Conservation (phyloP, 2,329 filamentous ascomycete genomes). For the Alternaria sp. region DNA sequence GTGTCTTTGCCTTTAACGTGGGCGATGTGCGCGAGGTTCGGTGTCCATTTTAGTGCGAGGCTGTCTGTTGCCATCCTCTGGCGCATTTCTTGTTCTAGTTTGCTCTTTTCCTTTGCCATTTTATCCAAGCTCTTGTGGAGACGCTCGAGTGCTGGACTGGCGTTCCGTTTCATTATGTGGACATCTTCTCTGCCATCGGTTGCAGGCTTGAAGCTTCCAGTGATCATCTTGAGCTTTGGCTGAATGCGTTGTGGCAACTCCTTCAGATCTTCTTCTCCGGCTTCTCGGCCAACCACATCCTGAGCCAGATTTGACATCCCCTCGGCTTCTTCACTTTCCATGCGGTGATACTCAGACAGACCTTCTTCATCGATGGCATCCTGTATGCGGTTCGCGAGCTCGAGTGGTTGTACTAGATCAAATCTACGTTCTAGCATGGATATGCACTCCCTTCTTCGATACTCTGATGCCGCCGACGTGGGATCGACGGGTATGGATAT, state of each 20-base stretch:
- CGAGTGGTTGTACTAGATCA: slow-evolving; percentile 70
- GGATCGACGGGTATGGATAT: slow-evolving; percentile 22
- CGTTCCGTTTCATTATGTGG: slow-evolving; percentile 71
- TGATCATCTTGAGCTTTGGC: slow-evolving; percentile 45
- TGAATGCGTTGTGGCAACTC: slow-evolving; percentile 49
- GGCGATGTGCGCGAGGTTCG: slow-evolving; percentile 86
- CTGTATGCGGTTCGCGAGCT: slow-evolving; percentile 75
- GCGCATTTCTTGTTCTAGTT: slow-evolving; percentile 70
- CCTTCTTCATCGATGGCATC: slow-evolving; percentile 92
- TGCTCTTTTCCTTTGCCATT: slow-evolving; percentile 67
- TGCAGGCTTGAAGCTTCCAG: slow-evolving; percentile 44
- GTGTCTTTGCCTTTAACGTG: slow-evolving; percentile 85
- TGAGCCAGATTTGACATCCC: slow-evolving; percentile 78
- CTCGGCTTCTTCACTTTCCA: slow-evolving; percentile 75
- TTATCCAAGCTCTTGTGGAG: slow-evolving; percentile 74
- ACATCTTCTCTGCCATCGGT: slow-evolving; percentile 59
- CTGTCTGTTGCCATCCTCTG: slow-evolving; percentile 60
- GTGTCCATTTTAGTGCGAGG: slow-evolving; percentile 84
- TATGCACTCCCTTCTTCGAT: slow-evolving; percentile 39
- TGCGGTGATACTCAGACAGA: slow-evolving; percentile 79
- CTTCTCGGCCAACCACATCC: slow-evolving; percentile 70
- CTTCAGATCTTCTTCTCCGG: slow-evolving; percentile 67
- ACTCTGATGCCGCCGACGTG: slow-evolving; percentile 16
- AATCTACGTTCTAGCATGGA: slow-evolving; percentile 65
- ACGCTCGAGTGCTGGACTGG: slow-evolving; percentile 70